These are phyloP conservation scores for Sambucus nigra DNA, from an alignment of 129 eudicot species.

Conservation along the genomic window DNA sequence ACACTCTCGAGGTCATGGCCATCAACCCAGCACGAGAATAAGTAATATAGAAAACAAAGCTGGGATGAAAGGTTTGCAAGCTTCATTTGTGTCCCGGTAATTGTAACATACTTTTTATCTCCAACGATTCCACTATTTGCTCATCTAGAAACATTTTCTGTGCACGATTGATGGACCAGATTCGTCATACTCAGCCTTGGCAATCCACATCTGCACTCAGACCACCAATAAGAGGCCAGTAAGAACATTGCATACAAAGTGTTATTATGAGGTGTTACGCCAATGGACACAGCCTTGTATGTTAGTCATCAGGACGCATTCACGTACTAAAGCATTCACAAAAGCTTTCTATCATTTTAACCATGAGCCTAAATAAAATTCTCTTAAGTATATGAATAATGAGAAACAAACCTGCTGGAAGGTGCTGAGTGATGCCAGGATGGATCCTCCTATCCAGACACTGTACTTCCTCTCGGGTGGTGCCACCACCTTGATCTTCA, in stretches of 20 bases:
- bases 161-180: conserved; percentile 77
- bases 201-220: conserved; percentile 71
- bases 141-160: conserved; percentile 59
- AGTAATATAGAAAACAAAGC: conserved; percentile 15
- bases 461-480: conserved; percentile 76
- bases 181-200: conserved; percentile 73
- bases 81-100: conserved; percentile 10
- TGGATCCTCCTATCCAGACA: conserved; percentile 81
- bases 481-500: conserved; percentile 79
- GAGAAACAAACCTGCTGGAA: conserved; percentile 59
- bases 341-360: no score
- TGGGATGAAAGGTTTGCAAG: conserved; percentile 18
- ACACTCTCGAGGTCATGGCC: conserved; percentile 24
- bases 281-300: no score
- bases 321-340: neutral
- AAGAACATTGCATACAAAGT: no score
- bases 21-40: conserved; percentile 25
- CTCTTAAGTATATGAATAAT: neutral
- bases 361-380: no score
- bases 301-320: no score
- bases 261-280: no score
- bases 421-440: conserved; percentile 76
- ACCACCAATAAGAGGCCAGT: no score
- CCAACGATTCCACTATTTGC: neutral
- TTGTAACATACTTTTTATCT: neutral